Evolutionary conservation across 305 asterid species (phyloP), one percentile per base, ranked within the genome.

Genomic region (Coffea humblotiana): DNA sequence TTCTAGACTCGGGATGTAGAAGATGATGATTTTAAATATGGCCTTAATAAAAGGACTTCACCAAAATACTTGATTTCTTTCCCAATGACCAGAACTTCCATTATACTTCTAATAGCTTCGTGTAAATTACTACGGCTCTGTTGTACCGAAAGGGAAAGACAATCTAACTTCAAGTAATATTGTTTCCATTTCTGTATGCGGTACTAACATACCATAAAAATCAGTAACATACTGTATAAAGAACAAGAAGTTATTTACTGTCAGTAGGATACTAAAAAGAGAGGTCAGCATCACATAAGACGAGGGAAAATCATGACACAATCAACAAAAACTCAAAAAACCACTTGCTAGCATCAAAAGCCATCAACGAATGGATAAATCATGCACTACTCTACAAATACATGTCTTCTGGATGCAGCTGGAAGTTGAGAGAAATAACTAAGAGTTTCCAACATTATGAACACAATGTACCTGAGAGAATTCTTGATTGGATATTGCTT

Each of bases 401-500:
- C 37, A 8, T 74, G 15, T 47, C n/a, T 51, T 9, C 48, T n/a
- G 8, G 29, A 43, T 60, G 52, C 13, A 52, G 45, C 25, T 25
- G 66, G 64, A 67, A 15, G 58, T 52, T 51, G 27, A 8, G 37
- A 79, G 1, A 11, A 35, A 19, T 21, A 51, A 0, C 3, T 3
- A 37, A 7, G n/a, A 61, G 49, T 76, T 27, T 64, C 37, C 45
- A 29, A 43, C 61, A 79, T 45, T 32, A 56, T 32, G 51, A 45
- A 75, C 11, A 48, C 8, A 37, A 74, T 85, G 43, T 89, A 96
- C 99, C 99, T 92, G 97, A 56, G 97, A 86, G 77, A 93, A 92
- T 67, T 90, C 98, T 79, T 89, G 92, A 89, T 96, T 88, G 78
- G 99, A 96, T 83, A 96, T 85, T 79, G 90, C 81, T 85, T 93